Evolutionary conservation across 495 filamentous ascomycete species (phyloP), one percentile per base, ranked within the genome.

Genomic region (Endocarpon pusillum): DNA sequence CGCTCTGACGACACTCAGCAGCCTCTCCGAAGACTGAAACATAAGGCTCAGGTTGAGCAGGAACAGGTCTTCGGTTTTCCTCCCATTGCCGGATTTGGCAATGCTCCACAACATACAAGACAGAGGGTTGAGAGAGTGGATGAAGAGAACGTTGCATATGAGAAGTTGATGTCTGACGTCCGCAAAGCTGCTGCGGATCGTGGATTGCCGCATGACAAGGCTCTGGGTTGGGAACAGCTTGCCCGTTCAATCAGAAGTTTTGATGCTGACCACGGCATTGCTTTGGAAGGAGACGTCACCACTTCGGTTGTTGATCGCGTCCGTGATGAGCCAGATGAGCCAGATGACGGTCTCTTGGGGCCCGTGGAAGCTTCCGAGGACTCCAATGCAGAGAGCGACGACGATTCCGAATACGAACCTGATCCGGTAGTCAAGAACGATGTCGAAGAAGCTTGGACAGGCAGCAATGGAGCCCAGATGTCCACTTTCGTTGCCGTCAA

Each of bases 21-120:
- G 6, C 57, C 56, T 10, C 57, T 56, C 2, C 30, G 54, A 7
- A 48, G 52, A 3, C 32, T 52, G 21, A 54, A 49, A 16, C 45
- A 48, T 0, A 20, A 42, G 3, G 36, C 51, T 3, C 52, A 62
- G 25, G 40, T 44, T 16, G 40, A 46, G n/a, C 46, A 34, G 11
- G 54, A 61, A 24, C 29, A 36, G 1, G 42, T 51, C 9, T 51
- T 54, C 33, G 57, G 61, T 0, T 63, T 50, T 35, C 58, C 61
- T 2, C 61, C 61, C 0, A 44, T 44, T 17, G 43, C 58, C 12
- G 61, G 59, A 3, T 42, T 55, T 21, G 54, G 58, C 3, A 62
- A 65, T 15, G 28, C 5, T 31, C 5, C 12, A 31, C 5, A n/a
- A 31, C 19, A 14, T 5, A 15, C 28, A 5, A n/a, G 12, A 7